phyloP scores from a whole-genome alignment of 2,329 filamentous ascomycete species.

The Chaetomiaceae sp. region DNA sequence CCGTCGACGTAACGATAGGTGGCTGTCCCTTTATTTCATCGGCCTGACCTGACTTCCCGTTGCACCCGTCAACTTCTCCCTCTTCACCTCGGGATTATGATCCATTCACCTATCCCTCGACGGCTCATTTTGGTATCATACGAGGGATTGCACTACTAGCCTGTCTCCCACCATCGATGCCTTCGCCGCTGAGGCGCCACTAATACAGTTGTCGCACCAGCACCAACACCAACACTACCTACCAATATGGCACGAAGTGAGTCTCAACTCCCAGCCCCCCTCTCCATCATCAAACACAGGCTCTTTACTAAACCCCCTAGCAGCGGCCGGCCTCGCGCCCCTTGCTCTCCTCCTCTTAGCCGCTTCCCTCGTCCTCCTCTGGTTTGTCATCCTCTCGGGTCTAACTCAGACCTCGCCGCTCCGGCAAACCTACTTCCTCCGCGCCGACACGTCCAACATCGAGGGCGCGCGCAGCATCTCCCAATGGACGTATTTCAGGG shows the following conservation, averaged over 20 bases:
- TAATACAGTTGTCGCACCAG: no score
- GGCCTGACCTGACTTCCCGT: neutral
- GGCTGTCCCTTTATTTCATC: neutral
- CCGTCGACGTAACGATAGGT: neutral
- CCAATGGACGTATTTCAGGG: constrained; percentile 88
- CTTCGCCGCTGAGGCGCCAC: no score
- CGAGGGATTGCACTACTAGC: no score
- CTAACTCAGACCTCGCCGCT: constrained; percentile 51
- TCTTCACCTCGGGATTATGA: neutral
- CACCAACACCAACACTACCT: no score
- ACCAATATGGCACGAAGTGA: constrained; percentile 14
- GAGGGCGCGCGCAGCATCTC: constrained; percentile 61
- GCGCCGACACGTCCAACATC: constrained; percentile 71
- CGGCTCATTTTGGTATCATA: no score
- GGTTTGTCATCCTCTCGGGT: constrained; percentile 56
- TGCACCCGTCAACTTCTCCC: neutral
- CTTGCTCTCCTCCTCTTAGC: constrained; percentile 47
- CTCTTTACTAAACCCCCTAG: neutral
- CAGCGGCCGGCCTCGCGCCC: constrained; percentile 34
- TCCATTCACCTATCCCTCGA: neutral
- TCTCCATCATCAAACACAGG: neutral
- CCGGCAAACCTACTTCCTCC: constrained; percentile 78
- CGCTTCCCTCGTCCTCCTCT: constrained; percentile 50
- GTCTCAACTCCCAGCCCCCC: neutral
- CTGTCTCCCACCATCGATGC: neutral